Base-by-base conservation (phyloP, 805 yeast genomes). In the Kodamaea lidongshanica region DNA sequence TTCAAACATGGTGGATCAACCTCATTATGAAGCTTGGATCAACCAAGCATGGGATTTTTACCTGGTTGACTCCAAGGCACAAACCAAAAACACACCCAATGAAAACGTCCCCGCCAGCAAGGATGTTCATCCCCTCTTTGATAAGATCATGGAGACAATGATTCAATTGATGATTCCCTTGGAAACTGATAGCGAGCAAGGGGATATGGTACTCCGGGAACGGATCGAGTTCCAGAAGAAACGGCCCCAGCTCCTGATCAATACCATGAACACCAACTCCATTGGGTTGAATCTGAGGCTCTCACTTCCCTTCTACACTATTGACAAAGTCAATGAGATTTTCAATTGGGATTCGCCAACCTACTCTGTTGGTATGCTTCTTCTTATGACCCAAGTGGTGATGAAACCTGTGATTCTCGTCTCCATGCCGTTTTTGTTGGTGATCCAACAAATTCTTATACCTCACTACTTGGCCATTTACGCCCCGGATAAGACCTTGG, bases 151-250 rank as follows among this genome's bases (percentile, higher is more conserved):
- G 41, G 95, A 86, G 45, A 71, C 77, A 45, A 59, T 84, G 28
- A 56, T 85, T 6, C 62, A 76, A 13, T 74, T 83, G 77, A 80
- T 87, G 1, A 60, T 84, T 15, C 92, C 94, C 0, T 67, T 82
- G 27, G 44, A 45, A 21, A 42, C 38, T 10, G 63, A 74, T 3
- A 69, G 70, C 12, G 54, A 65, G 12, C 65, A 65, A 13, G 65
- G 65, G 12, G 58, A 54, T 11, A 46, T 50, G 19, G 42, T 64
- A 4, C 52, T 79, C 13, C 63, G 70, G 27, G 66, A 65, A 10
- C 56, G 95, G 31, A 59, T 75, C n/a, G 71, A 64, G 26, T 68
- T 70, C 35, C 85, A 81, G 35, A 71, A 72, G 37, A 52, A 63
- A 7, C 54, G 94, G 29, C 94, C 94, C 1, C 74, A 74, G 12